phyloP scores from a whole-genome alignment of 768 basidiomycete genomes.

The Rhodosporidiobolus sp. region DNA sequence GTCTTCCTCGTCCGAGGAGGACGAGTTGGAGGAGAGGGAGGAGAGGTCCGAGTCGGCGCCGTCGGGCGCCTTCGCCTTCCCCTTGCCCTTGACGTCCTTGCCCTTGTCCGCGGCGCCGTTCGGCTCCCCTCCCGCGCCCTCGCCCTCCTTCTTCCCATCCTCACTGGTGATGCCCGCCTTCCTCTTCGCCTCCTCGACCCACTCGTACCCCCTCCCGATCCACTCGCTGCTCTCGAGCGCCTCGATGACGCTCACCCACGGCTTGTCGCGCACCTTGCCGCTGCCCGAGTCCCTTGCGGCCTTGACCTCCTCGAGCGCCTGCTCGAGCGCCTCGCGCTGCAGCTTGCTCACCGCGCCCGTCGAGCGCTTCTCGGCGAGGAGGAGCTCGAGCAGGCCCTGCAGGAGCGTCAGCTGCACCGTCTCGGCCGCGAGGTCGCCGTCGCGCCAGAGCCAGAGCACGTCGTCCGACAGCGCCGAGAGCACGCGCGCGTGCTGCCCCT shows the following conservation, averaged over 20 bases:
- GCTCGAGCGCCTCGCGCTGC: constrained; percentile 1
- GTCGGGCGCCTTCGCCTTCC: neutral
- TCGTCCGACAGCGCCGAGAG: constrained; percentile 17
- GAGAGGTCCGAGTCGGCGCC: neutral
- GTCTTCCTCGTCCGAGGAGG: neutral
- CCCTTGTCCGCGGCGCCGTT: no score
- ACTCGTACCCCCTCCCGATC: neutral
- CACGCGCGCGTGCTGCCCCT: constrained; percentile 1
- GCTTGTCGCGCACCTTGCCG: constrained; percentile 2
- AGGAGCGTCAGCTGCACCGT: constrained; percentile 11
- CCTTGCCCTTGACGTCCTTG: neutral
- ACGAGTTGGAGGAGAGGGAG: neutral
- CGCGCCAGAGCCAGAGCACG: constrained; percentile 24
- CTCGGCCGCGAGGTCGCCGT: constrained; percentile 16
- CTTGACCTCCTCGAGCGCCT: neutral
- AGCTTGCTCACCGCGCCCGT: neutral
- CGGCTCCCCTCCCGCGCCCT: no score
- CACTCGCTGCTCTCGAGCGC: neutral
- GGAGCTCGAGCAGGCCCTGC: constrained; percentile 7
- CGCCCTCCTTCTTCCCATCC: neutral
- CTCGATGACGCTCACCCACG: neutral
- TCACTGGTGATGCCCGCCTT: neutral
- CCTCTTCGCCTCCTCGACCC: neutral
- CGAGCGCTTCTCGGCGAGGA: neutral
- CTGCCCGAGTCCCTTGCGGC: neutral